phyloP scores from a whole-genome alignment of 768 basidiomycete species.

The Psilocybe tampanensis region DNA sequence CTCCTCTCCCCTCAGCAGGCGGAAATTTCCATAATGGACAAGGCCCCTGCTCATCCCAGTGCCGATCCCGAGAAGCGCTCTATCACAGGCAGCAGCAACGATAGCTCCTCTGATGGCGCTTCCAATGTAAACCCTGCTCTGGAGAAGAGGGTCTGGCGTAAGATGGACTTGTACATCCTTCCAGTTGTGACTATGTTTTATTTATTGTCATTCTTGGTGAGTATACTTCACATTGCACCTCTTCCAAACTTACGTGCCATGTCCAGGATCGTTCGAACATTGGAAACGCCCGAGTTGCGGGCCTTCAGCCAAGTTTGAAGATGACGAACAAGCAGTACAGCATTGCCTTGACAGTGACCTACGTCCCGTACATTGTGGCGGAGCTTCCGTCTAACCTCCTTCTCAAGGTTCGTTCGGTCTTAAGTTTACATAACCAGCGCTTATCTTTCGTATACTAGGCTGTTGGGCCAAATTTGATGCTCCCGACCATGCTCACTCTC shows the following conservation, averaged over 20 bases:
- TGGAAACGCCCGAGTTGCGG: conserved; percentile 61
- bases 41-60: conserved; percentile 14
- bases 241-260: background rate
- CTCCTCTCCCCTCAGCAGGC: background rate
- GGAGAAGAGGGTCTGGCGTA: conserved; percentile 47
- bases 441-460: conserved; percentile 24
- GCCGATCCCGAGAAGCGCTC: conserved; percentile 32
- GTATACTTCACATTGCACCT: background rate
- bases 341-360: conserved; percentile 49
- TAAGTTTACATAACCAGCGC: background rate
- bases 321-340: conserved; percentile 52
- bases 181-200: conserved; percentile 53
- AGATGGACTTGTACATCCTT: conserved; percentile 49
- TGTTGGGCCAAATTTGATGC: conserved; percentile 58
- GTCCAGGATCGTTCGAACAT: conserved; percentile 55
- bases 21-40: conserved; percentile 12
- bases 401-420: conserved; percentile 44
- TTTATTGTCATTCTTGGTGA: conserved; percentile 54
- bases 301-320: conserved; percentile 54
- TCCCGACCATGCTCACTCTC: conserved; percentile 59
- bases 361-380: conserved; percentile 56
- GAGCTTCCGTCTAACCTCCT: conserved; percentile 66
- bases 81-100: conserved; percentile 25
- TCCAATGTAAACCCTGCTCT: conserved; percentile 30
- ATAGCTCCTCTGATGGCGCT: conserved; percentile 15